These are phyloP conservation scores for Cercospora sp. DNA, from an alignment of 2,329 filamentous ascomycete species.

Conservation along the genomic window DNA sequence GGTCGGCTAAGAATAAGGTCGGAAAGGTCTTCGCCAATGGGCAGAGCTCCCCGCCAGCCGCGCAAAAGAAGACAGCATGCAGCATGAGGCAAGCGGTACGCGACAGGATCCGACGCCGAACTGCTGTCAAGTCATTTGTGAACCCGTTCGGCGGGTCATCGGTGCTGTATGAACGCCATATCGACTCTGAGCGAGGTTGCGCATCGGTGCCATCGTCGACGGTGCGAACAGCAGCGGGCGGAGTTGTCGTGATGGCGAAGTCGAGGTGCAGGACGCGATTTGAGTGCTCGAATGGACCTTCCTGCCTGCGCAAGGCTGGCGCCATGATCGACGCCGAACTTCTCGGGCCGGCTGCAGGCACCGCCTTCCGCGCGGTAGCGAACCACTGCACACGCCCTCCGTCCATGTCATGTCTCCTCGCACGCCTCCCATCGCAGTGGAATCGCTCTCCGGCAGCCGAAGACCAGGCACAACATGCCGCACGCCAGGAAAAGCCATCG, in stretches of 20 bases:
- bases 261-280: not conserved
- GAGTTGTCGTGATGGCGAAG: not conserved
- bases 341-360: not conserved
- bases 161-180: not conserved
- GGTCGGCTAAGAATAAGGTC: not conserved
- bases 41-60: too few species aligned
- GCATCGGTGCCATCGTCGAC: not conserved
- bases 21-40: not conserved
- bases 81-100: too few species aligned
- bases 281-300: not conserved
- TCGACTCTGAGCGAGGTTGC: not conserved
- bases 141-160: not conserved
- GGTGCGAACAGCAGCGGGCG: not conserved
- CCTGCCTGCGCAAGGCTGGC: not conserved
- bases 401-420: not conserved
- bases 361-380: not conserved
- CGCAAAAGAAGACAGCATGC: too few species aligned
- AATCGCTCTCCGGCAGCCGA: not conserved
- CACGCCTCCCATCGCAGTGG: not conserved
- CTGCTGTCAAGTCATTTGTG: not conserved
- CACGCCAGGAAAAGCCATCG: not conserved
- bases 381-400: not conserved
- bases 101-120: too few species aligned
- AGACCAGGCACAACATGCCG: not conserved
- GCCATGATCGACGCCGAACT: conserved; percentile 1